Base-by-base conservation (phyloP, 1,139 yeast species). In the Pichia sp. region DNA sequence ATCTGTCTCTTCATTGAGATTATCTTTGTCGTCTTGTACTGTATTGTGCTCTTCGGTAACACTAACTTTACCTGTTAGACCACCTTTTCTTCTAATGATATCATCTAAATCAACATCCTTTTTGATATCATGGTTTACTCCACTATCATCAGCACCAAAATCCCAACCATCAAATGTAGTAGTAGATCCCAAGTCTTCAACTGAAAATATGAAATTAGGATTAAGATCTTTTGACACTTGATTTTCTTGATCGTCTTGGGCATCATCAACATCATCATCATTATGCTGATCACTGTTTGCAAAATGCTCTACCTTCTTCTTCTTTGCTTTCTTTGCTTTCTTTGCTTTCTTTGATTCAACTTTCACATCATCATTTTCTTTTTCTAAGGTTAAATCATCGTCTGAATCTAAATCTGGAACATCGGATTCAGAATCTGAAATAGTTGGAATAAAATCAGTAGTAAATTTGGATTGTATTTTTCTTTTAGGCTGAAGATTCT, bases 41-140 rank as follows among this genome's bases (percentile, higher is more conserved):
- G 65, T 59, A 18, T 29, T 57, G 6, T 48, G 49, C 6, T 64
- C 70, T 3, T 62, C 68, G 8, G 64, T 72, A 40, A 58, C 42
- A 7, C 77, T 79, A 56, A 80, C 64, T 48, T 76, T 75, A 25
- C 81, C 75, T 26, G 57, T 52, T 48, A 83, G 69, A 43, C 89
- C 90, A 66, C 92, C 90, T 59, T 82, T 84, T 66, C 90, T 77
- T 68, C 84, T 80, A 58, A 89, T 84, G 49, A 89, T 89, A 26
- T 81, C 82, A 61, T 89, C 96, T 56, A 89, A 72, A 68, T 88
- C 94, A n/a, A 89, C 96, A 50, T 81, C 87, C 55, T 75, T 80
- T 55, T 65, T 74, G 8, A 53, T 58, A 30, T 48, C 59, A 23
- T 56, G 64, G 2, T 64, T 66, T n/a, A 64, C 71, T 12, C 62